Conservation (phyloP, 805 yeast species). For the Alloascoidea hylecoeti region DNA sequence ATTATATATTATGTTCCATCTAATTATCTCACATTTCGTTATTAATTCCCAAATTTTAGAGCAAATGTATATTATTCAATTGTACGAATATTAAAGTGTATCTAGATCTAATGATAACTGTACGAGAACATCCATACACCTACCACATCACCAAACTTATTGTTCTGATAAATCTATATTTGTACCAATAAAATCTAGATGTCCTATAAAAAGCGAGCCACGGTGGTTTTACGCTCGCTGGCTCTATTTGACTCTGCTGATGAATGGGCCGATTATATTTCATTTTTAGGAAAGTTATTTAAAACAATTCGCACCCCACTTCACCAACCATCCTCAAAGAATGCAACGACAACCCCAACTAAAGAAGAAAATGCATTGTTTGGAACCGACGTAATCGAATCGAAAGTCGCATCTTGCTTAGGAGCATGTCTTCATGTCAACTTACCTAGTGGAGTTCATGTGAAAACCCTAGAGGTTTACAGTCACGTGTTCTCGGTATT, state of each 20-base stretch:
- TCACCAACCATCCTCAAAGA: slow-evolving; percentile 19
- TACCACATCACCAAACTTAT: too few species aligned
- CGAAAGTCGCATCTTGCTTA: slow-evolving; percentile 56
- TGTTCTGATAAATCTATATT: too few species aligned
- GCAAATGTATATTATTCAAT: too few species aligned
- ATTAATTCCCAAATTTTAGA: too few species aligned
- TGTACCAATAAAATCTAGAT: too few species aligned
- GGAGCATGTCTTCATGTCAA: slow-evolving; percentile 69
- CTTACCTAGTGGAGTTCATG: slow-evolving; percentile 93
- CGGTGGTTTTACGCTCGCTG: slow-evolving; percentile 62
- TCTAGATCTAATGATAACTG: too few species aligned
- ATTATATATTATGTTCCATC: too few species aligned
- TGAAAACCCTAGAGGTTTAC: slow-evolving; percentile 72
- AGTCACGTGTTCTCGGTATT: slow-evolving; percentile 52
- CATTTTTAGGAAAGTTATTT: slow-evolving; percentile 67
- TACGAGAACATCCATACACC: too few species aligned
- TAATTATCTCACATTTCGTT: too few species aligned
- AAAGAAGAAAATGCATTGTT: too few species aligned
- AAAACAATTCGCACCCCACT: slow-evolving; percentile 46
- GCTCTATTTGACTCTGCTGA: slow-evolving; percentile 65
- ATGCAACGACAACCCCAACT: slow-evolving; percentile 70
- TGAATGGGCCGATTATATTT: slow-evolving; percentile 98
- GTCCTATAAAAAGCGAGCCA: slow-evolving; percentile 51
- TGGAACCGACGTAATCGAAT: too few species aligned
- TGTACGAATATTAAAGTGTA: too few species aligned